Conservation (phyloP, 2,329 filamentous ascomycete genomes). For the Nannizziopsis barbatae region DNA sequence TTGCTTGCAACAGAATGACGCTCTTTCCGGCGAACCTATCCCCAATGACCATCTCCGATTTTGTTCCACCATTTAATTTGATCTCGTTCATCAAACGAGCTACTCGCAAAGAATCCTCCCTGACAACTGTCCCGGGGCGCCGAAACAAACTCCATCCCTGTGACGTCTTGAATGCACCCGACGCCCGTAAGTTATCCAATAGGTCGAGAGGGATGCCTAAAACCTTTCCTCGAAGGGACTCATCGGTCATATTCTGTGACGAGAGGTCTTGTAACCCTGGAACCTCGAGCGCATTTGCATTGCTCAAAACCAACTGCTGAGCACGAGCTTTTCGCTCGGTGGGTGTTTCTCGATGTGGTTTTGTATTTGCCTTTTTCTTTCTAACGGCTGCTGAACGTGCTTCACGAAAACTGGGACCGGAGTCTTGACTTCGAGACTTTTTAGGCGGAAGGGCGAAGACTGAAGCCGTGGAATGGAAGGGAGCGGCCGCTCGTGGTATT, state of each 20-base stretch:
- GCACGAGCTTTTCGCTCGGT: slow-evolving; percentile 80
- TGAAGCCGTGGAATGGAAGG: slow-evolving; percentile 38
- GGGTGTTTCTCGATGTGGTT: slow-evolving; percentile 45
- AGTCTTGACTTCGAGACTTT: slow-evolving; percentile 31
- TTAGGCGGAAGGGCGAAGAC: slow-evolving; percentile 34
- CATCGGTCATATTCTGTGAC: slow-evolving; percentile 43
- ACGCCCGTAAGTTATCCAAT: slow-evolving; percentile 68
- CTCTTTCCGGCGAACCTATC: slow-evolving; percentile 73
- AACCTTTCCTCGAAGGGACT: slow-evolving; percentile 52
- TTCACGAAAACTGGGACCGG: slow-evolving; percentile 29
- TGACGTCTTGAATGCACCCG: slow-evolving; percentile 80
- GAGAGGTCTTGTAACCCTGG: slow-evolving; percentile 53
- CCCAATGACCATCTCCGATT: slow-evolving; percentile 54
- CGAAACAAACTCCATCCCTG: slow-evolving; percentile 84
- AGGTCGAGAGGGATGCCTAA: slow-evolving; percentile 56
- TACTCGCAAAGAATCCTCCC: slow-evolving; percentile 65
- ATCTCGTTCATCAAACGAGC: slow-evolving; percentile 46
- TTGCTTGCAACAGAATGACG: slow-evolving; percentile 69
- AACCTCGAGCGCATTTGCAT: slow-evolving; percentile 80
- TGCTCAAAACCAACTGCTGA: slow-evolving; percentile 84
- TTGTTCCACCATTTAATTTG: slow-evolving; percentile 25
- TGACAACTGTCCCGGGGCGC: slow-evolving; percentile 64
- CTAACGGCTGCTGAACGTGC: slow-evolving; percentile 35
- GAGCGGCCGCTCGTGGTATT: slow-evolving; percentile 38
- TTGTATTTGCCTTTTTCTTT: slow-evolving; percentile 33